A percentile compares a stretch with the other conserved stretches of the same genome.
Conservation (phyloP, 202 grass and related monocot species). For the Zizania palustris region DNA sequence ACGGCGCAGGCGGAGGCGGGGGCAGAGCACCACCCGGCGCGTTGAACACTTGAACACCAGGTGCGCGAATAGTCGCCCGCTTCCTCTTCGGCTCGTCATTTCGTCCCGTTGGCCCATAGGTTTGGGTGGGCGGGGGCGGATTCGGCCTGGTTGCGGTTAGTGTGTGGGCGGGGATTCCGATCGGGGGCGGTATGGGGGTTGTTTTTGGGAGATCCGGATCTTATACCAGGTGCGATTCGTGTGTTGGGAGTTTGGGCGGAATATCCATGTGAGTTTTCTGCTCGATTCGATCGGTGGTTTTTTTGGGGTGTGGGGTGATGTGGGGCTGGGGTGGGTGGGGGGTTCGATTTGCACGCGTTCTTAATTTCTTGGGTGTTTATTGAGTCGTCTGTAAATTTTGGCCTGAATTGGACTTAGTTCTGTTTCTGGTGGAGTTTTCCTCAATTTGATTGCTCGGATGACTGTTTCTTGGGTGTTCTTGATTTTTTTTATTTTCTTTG, state of each 20-base stretch:
- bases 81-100: background rate
- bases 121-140: background rate
- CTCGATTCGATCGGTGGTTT: background rate
- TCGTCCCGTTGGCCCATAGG: too few relatives aligned
- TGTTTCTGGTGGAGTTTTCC: background rate
- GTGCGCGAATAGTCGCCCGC: background rate
- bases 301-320: too few relatives aligned
- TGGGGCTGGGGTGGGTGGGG: background rate
- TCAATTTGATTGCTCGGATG: background rate
- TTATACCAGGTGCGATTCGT: background rate
- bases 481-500: background rate
- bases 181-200: background rate
- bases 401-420: background rate
- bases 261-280: background rate
- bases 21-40: background rate
- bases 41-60: background rate
- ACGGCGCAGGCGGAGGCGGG: background rate
- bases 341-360: slow-evolving; percentile 3
- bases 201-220: background rate
- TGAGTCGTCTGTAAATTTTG: background rate
- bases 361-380: background rate
- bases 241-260: background rate
- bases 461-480: background rate
- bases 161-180: background rate
- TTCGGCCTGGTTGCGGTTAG: background rate